phyloP scores from a whole-genome alignment of 306 rosid species.

The Castanopsis chinensis region DNA sequence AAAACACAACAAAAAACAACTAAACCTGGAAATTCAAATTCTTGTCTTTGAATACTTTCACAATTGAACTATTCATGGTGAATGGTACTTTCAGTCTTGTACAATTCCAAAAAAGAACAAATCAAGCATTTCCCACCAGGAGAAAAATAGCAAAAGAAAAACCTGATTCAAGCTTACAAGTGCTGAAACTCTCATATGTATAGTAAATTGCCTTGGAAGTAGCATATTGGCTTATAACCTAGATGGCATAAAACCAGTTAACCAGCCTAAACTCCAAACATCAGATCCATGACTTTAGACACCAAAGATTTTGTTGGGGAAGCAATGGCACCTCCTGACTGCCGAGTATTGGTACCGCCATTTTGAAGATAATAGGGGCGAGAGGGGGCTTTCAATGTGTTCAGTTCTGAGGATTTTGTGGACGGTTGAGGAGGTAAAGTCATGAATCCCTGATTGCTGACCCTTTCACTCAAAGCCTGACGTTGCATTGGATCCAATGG shows the following conservation, averaged over 20 bases:
- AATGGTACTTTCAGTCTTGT: not conserved
- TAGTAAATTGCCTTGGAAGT: not conserved
- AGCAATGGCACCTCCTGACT: conserved; percentile 83
- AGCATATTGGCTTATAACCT: not conserved
- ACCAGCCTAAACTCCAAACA: conserved; percentile 81
- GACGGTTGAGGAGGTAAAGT: conserved; percentile 64
- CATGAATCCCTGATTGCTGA: conserved; percentile 72
- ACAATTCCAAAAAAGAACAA: not conserved
- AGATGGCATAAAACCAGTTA: not conserved
- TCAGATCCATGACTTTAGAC: conserved; percentile 85
- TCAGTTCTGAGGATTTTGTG: conserved; percentile 45
- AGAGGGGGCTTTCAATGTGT: conserved; percentile 42
- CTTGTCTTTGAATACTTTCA: not conserved
- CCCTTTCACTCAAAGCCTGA: conserved; percentile 67
- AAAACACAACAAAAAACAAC: no score
- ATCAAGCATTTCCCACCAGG: not conserved
- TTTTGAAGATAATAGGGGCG: conserved; percentile 75
- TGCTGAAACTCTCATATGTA: not conserved
- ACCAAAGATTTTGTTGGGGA: conserved; percentile 90
- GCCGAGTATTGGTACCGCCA: conserved; percentile 51
- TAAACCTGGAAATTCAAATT: no score
- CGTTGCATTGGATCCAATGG: conserved; percentile 93
- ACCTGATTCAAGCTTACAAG: not conserved
- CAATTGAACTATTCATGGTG: not conserved
- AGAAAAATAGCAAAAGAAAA: not conserved